phyloP scores from a whole-genome alignment of 2,329 filamentous ascomycete genomes.

The Chrysoporthe deuterocubensis region DNA sequence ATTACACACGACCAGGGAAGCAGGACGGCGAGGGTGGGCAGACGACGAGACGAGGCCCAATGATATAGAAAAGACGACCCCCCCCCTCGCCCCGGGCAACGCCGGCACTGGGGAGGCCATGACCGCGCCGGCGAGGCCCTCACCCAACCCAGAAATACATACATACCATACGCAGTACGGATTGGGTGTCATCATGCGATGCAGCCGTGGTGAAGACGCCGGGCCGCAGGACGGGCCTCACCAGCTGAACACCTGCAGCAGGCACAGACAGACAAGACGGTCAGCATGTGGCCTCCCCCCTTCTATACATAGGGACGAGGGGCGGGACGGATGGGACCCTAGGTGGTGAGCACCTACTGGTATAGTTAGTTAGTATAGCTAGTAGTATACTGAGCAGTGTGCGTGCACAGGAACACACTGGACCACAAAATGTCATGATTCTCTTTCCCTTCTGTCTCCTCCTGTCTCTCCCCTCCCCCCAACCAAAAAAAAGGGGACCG shows the following conservation, averaged over 20 bases:
- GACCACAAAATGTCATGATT: background rate
- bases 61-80: slow-evolving; percentile 5
- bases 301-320: background rate
- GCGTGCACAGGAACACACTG: background rate
- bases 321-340: background rate
- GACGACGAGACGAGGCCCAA: background rate
- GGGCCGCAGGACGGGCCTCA: background rate
- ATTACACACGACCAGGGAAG: slow-evolving; percentile 31
- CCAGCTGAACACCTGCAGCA: background rate
- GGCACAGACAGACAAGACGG: background rate
- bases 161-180: no score
- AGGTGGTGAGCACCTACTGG: background rate
- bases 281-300: background rate
- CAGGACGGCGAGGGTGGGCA: slow-evolving; percentile 9
- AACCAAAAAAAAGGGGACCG: no score
- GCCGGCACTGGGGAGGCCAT: background rate
- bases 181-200: background rate
- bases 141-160: background rate
- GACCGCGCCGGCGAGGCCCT: background rate
- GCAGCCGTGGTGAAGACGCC: background rate
- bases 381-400: no score
- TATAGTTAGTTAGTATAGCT: no score
- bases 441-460: background rate
- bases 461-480: no score
- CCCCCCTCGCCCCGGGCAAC: no score